A percentile compares a stretch with the other conserved stretches of the same genome.
Evolutionary conservation across 2,329 filamentous ascomycete species (phyloP).

Genomic region (Arthrinium phaeospermum): DNA sequence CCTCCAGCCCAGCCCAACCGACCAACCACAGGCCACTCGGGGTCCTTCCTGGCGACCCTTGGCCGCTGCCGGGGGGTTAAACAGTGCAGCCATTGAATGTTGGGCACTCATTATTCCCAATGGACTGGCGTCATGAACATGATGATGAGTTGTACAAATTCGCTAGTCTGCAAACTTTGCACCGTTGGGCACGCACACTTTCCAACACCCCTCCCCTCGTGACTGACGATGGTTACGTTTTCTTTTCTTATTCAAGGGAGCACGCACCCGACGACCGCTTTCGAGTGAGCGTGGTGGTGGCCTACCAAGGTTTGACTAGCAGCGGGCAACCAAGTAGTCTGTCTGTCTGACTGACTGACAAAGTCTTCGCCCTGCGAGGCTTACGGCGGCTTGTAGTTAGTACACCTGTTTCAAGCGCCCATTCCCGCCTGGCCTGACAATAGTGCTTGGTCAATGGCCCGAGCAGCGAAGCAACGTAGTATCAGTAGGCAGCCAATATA

Average conservation of each 20-base stretch:
- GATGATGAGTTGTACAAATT: conserved; percentile 14
- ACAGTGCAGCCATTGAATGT: background rate
- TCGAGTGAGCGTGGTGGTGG: background rate
- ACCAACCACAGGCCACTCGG: background rate
- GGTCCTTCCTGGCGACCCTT: background rate
- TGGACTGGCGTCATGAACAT: background rate
- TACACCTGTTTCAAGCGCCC: background rate
- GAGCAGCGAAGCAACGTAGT: background rate
- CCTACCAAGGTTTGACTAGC: background rate
- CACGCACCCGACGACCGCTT: background rate
- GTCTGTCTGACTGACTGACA: background rate
- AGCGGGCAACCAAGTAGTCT: too few relatives aligned
- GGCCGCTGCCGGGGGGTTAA: background rate
- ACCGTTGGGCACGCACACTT: conserved; percentile 16
- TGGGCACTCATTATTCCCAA: background rate
- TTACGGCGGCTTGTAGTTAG: background rate
- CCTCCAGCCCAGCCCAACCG: background rate
- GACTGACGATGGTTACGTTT: conserved; percentile 7
- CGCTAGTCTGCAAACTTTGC: conserved; percentile 3
- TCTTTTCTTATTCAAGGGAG: background rate
- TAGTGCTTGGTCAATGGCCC: background rate
- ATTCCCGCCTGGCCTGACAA: too few relatives aligned
- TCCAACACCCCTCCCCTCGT: background rate
- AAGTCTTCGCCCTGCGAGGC: background rate
- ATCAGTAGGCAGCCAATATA: too few relatives aligned